Evolutionary conservation across 371 early-diverging fungal genomes (phyloP).

Genomic region (Funneliformis caledonium): DNA sequence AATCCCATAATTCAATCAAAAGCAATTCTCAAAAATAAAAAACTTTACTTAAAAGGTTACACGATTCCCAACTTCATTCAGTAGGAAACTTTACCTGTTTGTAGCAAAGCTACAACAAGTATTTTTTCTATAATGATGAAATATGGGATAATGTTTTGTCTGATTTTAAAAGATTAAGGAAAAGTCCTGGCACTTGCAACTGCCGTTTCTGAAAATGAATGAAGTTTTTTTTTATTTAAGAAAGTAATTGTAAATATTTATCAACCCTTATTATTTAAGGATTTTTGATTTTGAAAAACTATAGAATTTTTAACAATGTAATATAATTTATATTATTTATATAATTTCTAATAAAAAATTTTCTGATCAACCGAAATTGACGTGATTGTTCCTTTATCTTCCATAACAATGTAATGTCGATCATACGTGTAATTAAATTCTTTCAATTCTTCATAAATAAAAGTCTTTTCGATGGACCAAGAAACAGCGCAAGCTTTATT

Average conservation of each 20-base stretch:
- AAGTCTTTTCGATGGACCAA: conserved; percentile 66
- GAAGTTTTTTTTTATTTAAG: not conserved
- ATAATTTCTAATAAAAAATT: no score
- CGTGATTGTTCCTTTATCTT: no score
- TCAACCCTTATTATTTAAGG: no score
- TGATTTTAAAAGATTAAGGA: not conserved
- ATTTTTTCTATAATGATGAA: not conserved
- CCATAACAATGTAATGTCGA: no score
- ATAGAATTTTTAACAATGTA: no score
- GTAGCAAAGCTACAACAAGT: not conserved
- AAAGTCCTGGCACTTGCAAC: not conserved
- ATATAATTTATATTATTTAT: no score
- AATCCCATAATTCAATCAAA: not conserved
- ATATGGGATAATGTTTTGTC: not conserved
- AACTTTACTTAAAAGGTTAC: not conserved
- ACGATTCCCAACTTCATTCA: not conserved
- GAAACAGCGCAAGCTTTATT: conserved; percentile 75
- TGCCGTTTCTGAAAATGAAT: not conserved
- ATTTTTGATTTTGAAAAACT: no score
- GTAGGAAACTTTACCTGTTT: not conserved
- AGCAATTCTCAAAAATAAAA: not conserved
- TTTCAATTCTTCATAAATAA: not conserved
- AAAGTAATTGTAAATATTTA: no score
- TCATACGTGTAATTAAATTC: no score
- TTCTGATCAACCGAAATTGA: no score